phyloP scores from a whole-genome alignment of 2,329 filamentous ascomycete genomes.

The Colletotrichum sp. region DNA sequence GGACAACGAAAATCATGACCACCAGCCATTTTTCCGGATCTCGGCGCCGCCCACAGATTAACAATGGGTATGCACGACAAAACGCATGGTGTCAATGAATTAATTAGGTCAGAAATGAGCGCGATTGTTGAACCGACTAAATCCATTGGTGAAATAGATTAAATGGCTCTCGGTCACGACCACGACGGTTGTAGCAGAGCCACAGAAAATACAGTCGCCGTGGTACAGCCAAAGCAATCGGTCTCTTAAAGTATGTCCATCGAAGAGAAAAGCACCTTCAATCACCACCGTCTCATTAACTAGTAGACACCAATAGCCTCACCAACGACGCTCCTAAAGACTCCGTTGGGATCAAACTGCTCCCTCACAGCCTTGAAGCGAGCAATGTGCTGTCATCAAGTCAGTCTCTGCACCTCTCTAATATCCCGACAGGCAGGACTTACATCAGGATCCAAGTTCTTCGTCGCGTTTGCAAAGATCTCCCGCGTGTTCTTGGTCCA shows the following conservation, averaged over 20 bases:
- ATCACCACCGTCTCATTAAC: accelerated
- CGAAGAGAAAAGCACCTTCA: not conserved
- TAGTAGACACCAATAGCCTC: slow-evolving; percentile 52
- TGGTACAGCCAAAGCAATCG: not conserved
- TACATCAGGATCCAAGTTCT: slow-evolving; percentile 51
- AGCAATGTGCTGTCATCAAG: slow-evolving; percentile 36
- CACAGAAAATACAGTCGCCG: accelerated
- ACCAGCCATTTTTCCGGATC: not conserved
- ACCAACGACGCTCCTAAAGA: slow-evolving; percentile 51
- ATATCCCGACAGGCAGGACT: slow-evolving; percentile 13
- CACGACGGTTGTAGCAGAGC: not conserved
- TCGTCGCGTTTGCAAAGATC: slow-evolving; percentile 46
- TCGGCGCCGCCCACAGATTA: accelerated
- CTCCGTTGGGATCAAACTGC: slow-evolving; percentile 51
- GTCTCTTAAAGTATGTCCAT: not conserved
- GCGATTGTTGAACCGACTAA: not conserved
- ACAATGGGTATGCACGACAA: accelerated
- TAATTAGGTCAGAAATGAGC: not conserved
- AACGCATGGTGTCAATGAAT: accelerated
- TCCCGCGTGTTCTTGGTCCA: slow-evolving; percentile 60
- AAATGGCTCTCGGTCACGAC: not conserved
- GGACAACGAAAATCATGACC: not conserved
- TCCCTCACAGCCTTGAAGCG: slow-evolving; percentile 53
- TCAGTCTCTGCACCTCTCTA: not conserved
- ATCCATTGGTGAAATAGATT: not conserved